phyloP scores from a whole-genome alignment of 2,329 filamentous ascomycete species.

The Fusarium sp. region DNA sequence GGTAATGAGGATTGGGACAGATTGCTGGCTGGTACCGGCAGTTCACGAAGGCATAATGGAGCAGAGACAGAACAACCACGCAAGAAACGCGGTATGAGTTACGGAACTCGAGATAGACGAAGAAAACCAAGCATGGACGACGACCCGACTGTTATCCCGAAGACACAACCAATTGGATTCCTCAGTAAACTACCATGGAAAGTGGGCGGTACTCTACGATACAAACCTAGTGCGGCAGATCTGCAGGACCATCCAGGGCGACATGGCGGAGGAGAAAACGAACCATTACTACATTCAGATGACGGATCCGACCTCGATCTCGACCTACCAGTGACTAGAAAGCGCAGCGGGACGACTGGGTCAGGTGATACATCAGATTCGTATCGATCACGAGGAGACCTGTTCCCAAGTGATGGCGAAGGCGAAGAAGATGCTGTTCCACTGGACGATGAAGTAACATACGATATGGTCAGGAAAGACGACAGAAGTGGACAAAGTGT shows the following conservation, averaged over 20 bases:
- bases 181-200: conserved; percentile 86
- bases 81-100: conserved; percentile 87
- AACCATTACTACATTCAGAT: conserved; percentile 72
- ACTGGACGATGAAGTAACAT: conserved; percentile 90
- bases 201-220: conserved; percentile 83
- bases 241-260: conserved; percentile 84
- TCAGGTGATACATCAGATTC: conserved; percentile 89
- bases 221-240: conserved; percentile 91
- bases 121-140: conserved; percentile 65
- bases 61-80: conserved; percentile 70
- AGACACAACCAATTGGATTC: conserved; percentile 87
- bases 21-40: conserved; percentile 77
- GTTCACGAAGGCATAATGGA: conserved; percentile 53
- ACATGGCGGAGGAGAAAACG: conserved; percentile 67
- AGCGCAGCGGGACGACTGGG: conserved; percentile 81
- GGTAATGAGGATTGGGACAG: conserved; percentile 87
- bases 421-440: conserved; percentile 95
- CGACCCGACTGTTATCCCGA: conserved; percentile 91
- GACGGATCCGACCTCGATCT: conserved; percentile 50
- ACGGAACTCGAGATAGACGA: conserved; percentile 74
- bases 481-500: conserved; percentile 72
- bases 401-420: conserved; percentile 87
- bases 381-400: conserved; percentile 85
- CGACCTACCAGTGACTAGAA: conserved; percentile 53
- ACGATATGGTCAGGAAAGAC: conserved; percentile 82